Percentiles rank a stretch among this genome's conserved stretches.
These are phyloP conservation scores for Cymodocea nodosa DNA, from an alignment of 116 monocot species.

Conservation along the genomic window DNA sequence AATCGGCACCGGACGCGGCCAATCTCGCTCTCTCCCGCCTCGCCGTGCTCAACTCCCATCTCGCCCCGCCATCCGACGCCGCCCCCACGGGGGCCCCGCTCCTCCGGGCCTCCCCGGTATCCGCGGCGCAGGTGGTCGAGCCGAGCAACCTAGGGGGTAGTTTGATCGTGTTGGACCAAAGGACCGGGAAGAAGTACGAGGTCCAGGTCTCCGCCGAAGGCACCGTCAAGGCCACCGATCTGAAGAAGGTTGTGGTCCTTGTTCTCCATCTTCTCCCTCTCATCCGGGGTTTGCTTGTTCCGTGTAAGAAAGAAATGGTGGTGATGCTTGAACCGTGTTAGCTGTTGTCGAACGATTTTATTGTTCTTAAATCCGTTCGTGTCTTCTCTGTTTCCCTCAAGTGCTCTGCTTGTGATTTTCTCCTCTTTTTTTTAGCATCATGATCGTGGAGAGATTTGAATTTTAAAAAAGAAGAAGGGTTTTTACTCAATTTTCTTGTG, in stretches of 20 bases:
- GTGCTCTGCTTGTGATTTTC: neutral
- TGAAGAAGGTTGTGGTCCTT: conserved; percentile 45
- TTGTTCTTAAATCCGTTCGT: no score
- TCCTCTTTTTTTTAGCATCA: neutral
- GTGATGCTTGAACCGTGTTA: no score
- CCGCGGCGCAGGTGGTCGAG: conserved; percentile 8
- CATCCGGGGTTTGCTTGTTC: no score
- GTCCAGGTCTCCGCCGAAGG: conserved; percentile 68
- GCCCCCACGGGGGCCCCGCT: neutral
- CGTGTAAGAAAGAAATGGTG: no score
- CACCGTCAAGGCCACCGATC: conserved; percentile 62
- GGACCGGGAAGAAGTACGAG: conserved; percentile 68
- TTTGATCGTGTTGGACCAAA: conserved; percentile 48
- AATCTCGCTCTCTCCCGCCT: conserved; percentile 40
- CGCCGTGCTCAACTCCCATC: conserved; percentile 59
- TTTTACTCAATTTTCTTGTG: no score
- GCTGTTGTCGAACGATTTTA: no score
- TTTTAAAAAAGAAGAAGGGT: neutral
- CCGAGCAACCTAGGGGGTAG: conserved; percentile 34
- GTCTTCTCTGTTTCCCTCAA: neutral
- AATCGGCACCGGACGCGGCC: conserved; percentile 6
- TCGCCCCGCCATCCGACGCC: conserved; percentile 11
- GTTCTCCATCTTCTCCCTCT: no score
- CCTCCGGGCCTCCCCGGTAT: conserved; percentile 40
- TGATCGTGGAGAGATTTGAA: neutral